These are phyloP conservation scores for Nidularia pulvinata DNA, from an alignment of 768 basidiomycete genomes.

Conservation along the genomic window DNA sequence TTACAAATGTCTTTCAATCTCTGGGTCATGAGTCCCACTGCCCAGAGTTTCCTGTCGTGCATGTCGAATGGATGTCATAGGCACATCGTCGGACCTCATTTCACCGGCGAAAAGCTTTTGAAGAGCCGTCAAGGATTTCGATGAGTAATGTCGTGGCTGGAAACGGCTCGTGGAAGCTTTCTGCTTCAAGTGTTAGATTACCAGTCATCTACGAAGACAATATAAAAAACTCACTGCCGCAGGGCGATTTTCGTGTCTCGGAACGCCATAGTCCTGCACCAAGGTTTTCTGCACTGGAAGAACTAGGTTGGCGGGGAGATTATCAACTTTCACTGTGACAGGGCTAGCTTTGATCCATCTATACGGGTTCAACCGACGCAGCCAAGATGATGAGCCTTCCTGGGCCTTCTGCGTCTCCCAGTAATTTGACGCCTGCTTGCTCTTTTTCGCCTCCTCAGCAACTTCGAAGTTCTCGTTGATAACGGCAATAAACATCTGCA, in stretches of 20 bases:
- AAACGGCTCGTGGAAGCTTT: conserved; percentile 17
- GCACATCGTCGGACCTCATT: conserved; percentile 49
- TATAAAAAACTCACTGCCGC: conserved; percentile 5
- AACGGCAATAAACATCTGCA: conserved; percentile 97
- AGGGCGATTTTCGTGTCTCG: conserved; percentile 19
- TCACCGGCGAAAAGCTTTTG: conserved; percentile 69
- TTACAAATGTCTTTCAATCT: conserved; percentile 75
- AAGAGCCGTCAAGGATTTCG: conserved; percentile 57
- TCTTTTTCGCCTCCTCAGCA: conserved; percentile 88
- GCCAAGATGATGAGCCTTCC: conserved; percentile 58
- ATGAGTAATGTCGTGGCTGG: conserved; percentile 48
- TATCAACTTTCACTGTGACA: conserved; percentile 68
- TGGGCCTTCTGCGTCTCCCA: conserved; percentile 58
- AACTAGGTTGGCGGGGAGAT: conserved; percentile 70
- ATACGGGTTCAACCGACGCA: conserved; percentile 83
- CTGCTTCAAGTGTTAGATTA: conserved; percentile 9
- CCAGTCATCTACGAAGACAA: background rate
- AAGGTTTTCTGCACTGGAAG: conserved; percentile 80
- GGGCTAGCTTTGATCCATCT: conserved; percentile 78
- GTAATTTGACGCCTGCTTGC: conserved; percentile 74
- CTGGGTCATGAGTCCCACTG: conserved; percentile 43
- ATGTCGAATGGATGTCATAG: conserved; percentile 55
- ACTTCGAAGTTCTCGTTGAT: conserved; percentile 96
- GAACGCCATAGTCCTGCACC: conserved; percentile 55
- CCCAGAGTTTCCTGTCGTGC: conserved; percentile 26